Conservation (phyloP, 805 yeast genomes). For the Naumovozyma dairenensis region DNA sequence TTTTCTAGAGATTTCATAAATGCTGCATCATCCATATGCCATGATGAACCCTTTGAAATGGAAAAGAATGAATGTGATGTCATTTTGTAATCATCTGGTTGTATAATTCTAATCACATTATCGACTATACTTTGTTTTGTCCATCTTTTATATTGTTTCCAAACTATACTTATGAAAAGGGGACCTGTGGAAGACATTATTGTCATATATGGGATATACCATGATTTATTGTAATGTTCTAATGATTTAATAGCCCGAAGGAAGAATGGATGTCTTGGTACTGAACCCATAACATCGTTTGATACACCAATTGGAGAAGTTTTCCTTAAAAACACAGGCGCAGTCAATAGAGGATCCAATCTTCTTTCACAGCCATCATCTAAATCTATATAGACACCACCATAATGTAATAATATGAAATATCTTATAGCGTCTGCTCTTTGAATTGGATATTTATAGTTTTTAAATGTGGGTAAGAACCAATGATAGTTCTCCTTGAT, state of each 20-base stretch:
- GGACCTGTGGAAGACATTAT: conserved; percentile 95
- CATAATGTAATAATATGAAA: conserved; percentile 69
- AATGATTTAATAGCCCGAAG: conserved; percentile 55
- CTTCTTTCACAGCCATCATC: conserved; percentile 77
- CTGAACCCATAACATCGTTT: conserved; percentile 85
- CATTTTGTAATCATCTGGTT: conserved; percentile 62
- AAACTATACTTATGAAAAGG: conserved; percentile 66
- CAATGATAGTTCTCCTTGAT: conserved; percentile 74
- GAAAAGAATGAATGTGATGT: conserved; percentile 52
- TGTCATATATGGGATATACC: conserved; percentile 79
- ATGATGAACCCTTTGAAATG: conserved; percentile 73
- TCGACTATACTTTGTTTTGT: conserved; percentile 41
- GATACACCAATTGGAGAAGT: conserved; percentile 86
- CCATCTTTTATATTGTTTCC: conserved; percentile 80
- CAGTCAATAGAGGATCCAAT: conserved; percentile 68
- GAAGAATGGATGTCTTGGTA: conserved; percentile 80
- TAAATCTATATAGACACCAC: conserved; percentile 82
- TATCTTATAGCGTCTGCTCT: conserved; percentile 87
- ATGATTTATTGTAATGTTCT: conserved; percentile 54
- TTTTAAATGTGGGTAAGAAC: conserved; percentile 72
- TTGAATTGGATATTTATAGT: conserved; percentile 70
- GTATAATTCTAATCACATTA: conserved; percentile 44
- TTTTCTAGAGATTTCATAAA: conserved; percentile 61
- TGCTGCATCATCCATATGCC: conserved; percentile 85
- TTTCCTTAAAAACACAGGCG: conserved; percentile 75